Percentiles rank a stretch among this genome's conserved stretches.
phyloP scores from a whole-genome alignment of 2,329 filamentous ascomycete species.

The Cladorrhinum sp. region DNA sequence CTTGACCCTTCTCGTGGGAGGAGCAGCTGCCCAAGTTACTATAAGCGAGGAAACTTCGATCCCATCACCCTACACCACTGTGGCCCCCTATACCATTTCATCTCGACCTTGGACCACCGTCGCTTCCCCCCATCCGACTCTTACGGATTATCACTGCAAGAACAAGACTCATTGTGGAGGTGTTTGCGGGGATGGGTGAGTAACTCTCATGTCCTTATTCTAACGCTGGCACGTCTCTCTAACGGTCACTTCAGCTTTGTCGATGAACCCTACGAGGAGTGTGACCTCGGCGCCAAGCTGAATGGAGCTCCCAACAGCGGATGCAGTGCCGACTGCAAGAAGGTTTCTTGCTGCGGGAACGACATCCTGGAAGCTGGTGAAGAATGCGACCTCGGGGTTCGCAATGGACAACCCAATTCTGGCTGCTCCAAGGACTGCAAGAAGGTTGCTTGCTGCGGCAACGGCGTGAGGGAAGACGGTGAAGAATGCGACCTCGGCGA shows the following conservation, averaged over 20 bases:
- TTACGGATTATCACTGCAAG: neutral
- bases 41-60: neutral
- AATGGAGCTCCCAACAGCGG: conserved; percentile 15
- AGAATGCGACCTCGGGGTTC: conserved; percentile 9
- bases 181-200: conserved; percentile 19
- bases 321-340: conserved; percentile 10
- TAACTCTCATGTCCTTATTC: neutral
- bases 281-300: conserved; percentile 18
- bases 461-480: conserved; percentile 6
- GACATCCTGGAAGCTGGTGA: conserved; percentile 5
- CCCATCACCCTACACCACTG: neutral
- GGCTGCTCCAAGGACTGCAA: conserved; percentile 12
- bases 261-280: conserved; percentile 17
- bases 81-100: neutral
- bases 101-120: neutral
- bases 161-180: conserved; percentile 13
- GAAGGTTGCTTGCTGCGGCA: conserved; percentile 7
- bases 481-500: conserved; percentile 17
- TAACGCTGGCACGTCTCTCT: neutral
- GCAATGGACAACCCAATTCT: conserved; percentile 8
- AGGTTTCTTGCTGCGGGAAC: conserved; percentile 9
- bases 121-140: neutral
- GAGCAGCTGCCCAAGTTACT: neutral
- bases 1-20: conserved; percentile 15
- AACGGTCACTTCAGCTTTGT: conserved; percentile 8